Conservation (phyloP, 129 eudicot genomes). For the Escallonia herrerae region DNA sequence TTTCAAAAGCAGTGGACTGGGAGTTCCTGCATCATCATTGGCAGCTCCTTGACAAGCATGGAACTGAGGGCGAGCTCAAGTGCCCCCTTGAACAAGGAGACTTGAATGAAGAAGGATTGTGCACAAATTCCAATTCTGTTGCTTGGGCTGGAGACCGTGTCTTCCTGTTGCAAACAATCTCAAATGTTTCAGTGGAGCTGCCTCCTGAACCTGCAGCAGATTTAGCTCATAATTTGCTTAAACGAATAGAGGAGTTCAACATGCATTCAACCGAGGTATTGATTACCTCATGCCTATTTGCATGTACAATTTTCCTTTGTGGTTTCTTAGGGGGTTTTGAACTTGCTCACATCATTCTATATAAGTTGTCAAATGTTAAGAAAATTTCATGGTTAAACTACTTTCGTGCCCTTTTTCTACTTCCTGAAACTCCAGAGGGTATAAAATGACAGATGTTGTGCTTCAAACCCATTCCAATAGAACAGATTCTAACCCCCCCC, state of each 20-base stretch:
- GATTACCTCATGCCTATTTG: background rate
- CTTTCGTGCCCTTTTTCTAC: too few species aligned
- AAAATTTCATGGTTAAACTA: too few species aligned
- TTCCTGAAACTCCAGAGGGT: too few species aligned
- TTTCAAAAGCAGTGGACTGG: constrained; percentile 82
- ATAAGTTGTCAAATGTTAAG: too few species aligned
- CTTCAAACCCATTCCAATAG: too few species aligned
- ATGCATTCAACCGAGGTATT: constrained; percentile 96
- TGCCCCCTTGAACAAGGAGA: constrained; percentile 24
- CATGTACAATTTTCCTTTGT: background rate
- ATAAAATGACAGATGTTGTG: too few species aligned
- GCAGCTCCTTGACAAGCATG: constrained; percentile 78
- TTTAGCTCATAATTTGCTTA: constrained; percentile 73
- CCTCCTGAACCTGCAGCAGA: constrained; percentile 95
- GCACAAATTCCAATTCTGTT: constrained; percentile 45
- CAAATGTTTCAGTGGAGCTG: constrained; percentile 82
- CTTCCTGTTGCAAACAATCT: constrained; percentile 75
- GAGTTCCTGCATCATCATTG: constrained; percentile 88
- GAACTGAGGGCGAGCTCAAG: constrained; percentile 13
- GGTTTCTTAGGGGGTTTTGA: too few species aligned
- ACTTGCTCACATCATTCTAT: too few species aligned
- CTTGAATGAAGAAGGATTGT: constrained; percentile 21
- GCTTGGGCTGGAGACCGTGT: constrained; percentile 95
- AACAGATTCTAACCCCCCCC: too few species aligned
- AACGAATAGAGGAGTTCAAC: constrained; percentile 75